Percentiles rank a stretch among this genome's conserved stretches.
These are phyloP conservation scores for Dissoconium aciculare DNA, from an alignment of 2,329 filamentous ascomycete species.

Conservation along the genomic window DNA sequence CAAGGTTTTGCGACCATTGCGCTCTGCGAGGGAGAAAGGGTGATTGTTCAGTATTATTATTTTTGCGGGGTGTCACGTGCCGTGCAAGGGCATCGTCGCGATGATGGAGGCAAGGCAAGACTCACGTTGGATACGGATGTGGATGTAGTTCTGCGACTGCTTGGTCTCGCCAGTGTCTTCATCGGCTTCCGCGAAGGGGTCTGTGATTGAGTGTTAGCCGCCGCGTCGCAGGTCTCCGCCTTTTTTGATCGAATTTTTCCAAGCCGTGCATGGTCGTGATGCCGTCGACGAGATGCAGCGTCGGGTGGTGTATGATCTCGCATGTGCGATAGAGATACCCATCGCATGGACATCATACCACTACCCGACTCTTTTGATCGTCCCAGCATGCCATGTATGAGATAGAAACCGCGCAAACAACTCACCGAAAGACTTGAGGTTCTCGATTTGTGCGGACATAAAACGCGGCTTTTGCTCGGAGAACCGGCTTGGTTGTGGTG, in stretches of 20 bases:
- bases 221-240: background rate
- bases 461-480: constrained; percentile 7
- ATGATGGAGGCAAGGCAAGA: constrained; percentile 17
- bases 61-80: constrained; percentile 1
- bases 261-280: too few species aligned
- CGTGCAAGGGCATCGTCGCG: constrained; percentile 5
- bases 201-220: constrained; percentile 32
- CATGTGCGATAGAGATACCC: too few species aligned
- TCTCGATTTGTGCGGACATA: constrained; percentile 15
- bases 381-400: too few species aligned
- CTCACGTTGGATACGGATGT: constrained; percentile 98
- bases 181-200: constrained; percentile 99
- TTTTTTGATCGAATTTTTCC: too few species aligned
- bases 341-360: too few species aligned
- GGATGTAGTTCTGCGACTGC: constrained; percentile 94
- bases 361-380: too few species aligned
- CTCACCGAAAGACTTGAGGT: constrained; percentile 17
- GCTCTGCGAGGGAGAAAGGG: constrained; percentile 55
- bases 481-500: constrained; percentile 1
- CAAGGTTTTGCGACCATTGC: constrained; percentile 99
- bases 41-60: constrained; percentile 5
- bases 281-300: too few species aligned
- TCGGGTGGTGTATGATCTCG: too few species aligned
- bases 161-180: constrained; percentile 94
- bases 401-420: too few species aligned